Evolutionary conservation across 1,284 basidiomycete species (phyloP), one percentile per base, ranked within the genome.

Genomic region (Phenoliferia sp.): DNA sequence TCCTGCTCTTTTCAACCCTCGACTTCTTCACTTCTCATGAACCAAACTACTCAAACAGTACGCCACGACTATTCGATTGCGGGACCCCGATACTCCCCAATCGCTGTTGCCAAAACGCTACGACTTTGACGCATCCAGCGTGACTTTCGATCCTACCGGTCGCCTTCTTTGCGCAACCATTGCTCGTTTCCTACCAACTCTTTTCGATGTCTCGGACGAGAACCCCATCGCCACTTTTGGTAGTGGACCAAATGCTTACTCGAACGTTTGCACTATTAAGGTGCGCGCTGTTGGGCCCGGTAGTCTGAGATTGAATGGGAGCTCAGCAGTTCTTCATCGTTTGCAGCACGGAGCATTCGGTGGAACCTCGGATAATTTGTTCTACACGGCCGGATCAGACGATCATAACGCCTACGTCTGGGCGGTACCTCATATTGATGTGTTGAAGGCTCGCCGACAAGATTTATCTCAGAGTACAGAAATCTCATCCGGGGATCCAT

Each of bases 401-500:
- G 88, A 92, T 77, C 92, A 91, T 75, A 82, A 86, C 35, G 85
- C 82, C 16, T 92, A 92, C 72, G 78, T 90, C n/a, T 92, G 90
- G 90, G 84, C 84, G 72, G 81, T 90, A 36, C 89, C 89, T 2
- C 76, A 82, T 3, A 65, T 83, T 0, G 69, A 77, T 5, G 77
- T 79, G 17, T 80, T 90, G 32, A 67, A 76, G 2, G 79, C 12
- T 79, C 84, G 32, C 88, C 86, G 86, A 55, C 56, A 44, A 44
- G 39, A 44, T 44, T 22, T 44, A 12, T 22, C 22, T 44, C 12
- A 12, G 12, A 22, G 22, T 22, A 44, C 39, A 12, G 22, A 44
- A 22, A 2, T 50, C 33, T 12, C 3, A 22, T n/a, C 39, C 12
- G 39, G 22, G 12, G 22, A 3, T 52, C 5, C 57, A 19, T 2